Evolutionary conservation across 495 filamentous ascomycete genomes (phyloP).

Genomic region (Penicillium robsamsonii): DNA sequence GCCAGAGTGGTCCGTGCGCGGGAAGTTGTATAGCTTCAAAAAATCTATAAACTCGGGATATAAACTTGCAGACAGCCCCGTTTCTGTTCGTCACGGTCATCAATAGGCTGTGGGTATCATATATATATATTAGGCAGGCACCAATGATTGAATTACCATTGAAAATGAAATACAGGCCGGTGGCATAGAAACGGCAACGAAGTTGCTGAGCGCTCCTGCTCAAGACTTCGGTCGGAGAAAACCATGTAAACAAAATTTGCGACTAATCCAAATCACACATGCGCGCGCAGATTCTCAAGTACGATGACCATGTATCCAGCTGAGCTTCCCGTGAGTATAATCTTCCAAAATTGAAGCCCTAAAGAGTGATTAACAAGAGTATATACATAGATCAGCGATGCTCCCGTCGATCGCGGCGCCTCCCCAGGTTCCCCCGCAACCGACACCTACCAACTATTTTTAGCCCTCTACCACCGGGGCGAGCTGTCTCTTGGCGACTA

Average conservation of each 20-base stretch:
- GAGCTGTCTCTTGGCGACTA: slow-evolving; percentile 19
- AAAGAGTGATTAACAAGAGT: background rate
- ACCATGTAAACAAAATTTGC: background rate
- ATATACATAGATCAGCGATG: background rate
- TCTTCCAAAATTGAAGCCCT: background rate
- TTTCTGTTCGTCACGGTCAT: background rate
- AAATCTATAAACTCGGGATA: background rate
- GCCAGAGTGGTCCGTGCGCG: background rate
- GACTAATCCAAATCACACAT: background rate
- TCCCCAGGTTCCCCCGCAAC: background rate
- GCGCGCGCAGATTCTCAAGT: background rate
- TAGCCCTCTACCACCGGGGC: slow-evolving; percentile 19
- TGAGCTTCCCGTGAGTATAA: background rate
- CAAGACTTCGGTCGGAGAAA: background rate
- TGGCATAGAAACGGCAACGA: background rate
- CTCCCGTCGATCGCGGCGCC: background rate
- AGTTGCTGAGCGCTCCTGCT: background rate
- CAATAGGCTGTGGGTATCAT: background rate
- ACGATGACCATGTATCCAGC: background rate
- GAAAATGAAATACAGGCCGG: background rate
- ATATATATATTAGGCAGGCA: background rate
- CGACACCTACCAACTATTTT: slow-evolving; percentile 11
- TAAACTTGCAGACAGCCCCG: background rate
- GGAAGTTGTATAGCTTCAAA: background rate
- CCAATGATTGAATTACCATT: background rate